A percentile compares a stretch with the other conserved stretches of the same genome.
phyloP scores from a whole-genome alignment of 2,329 filamentous ascomycete genomes.

The Fusarium xyrophilum region DNA sequence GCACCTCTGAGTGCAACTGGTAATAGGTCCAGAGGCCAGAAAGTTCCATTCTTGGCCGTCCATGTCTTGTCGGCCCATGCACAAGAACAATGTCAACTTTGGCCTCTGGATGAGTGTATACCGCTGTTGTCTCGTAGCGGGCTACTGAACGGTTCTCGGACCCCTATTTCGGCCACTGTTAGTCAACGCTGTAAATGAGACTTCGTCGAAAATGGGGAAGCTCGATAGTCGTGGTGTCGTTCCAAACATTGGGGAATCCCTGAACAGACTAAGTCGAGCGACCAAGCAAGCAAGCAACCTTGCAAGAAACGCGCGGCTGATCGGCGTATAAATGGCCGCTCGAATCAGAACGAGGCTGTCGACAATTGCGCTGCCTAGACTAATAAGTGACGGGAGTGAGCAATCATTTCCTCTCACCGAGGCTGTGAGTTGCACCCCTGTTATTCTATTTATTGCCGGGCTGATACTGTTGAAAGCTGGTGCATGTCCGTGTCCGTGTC shows the following conservation, averaged over 20 bases:
- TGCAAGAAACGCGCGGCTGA: background rate
- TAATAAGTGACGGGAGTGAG: background rate
- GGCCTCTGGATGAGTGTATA: slow-evolving; percentile 65
- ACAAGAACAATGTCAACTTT: slow-evolving; percentile 72
- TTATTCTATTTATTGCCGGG: background rate
- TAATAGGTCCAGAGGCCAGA: slow-evolving; percentile 74
- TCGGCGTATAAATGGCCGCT: slow-evolving; percentile 18
- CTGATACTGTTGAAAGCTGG: slow-evolving; percentile 13
- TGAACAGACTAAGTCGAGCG: background rate
- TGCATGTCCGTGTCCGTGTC: slow-evolving; percentile 8
- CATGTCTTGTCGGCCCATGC: slow-evolving; percentile 71
- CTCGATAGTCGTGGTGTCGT: background rate
- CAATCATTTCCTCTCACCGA: slow-evolving; percentile 5
- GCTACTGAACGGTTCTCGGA: slow-evolving; percentile 42
- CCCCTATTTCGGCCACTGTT: slow-evolving; percentile 45
- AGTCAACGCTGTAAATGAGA: background rate
- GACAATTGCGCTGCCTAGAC: slow-evolving; percentile 15
- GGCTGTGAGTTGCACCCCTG: background rate
- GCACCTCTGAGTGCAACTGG: slow-evolving; percentile 63
- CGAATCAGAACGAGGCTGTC: slow-evolving; percentile 15
- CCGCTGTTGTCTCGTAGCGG: slow-evolving; percentile 65
- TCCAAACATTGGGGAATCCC: slow-evolving; percentile 26
- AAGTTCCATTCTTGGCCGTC: slow-evolving; percentile 62
- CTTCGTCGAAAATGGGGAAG: slow-evolving; percentile 14
- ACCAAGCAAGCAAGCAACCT: background rate